Base-by-base conservation (phyloP, 176 grass and related monocot genomes). In the Rhipidocladum racemiflorum region DNA sequence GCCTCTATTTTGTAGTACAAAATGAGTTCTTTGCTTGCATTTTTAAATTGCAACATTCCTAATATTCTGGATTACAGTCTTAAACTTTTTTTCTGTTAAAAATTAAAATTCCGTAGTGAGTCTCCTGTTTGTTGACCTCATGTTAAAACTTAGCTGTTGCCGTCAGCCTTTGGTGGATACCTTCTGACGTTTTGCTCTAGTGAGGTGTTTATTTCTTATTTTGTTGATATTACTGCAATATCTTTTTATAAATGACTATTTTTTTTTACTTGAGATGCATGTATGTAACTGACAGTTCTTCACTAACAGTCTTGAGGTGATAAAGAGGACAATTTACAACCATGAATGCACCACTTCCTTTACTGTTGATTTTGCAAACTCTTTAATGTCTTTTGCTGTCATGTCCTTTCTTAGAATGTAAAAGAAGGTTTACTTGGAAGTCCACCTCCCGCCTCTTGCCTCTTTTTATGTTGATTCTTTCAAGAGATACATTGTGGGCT, bases 401-500 rank as follows among this genome's bases (percentile, higher is more conserved):
- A 0, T 70, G 82, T 20, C 64, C 56, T 68, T 75, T 66, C 7
- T 81, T 72, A 8, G 38, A 49, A 74, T 85, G 24, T 46, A 66
- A 29, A 77, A 6, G 16, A 72, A 57, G 10, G 45, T 44, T 57
- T 75, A 65, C 30, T 56, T 27, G 36, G 48, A 27, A 34, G 69
- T 56, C 11, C 27, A 25, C 61, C 10, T 59, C 15, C 48, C 59
- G 25, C 27, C 29, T 46, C 57, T 7, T 83, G 9, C 49, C 5
- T 30, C 39, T 51, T 27, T 29, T 68, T 34, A 61, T 40, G 3
- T 15, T 0, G 29, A 68, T 40, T 83, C 53, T 28, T 53, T 73
- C 65, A 82, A 90, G 65, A 86, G 67, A 78, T 78, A 42, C 46
- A 86, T 70, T 81, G 17, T 76, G 16, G n/a, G 42, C 45, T 42